phyloP scores from a whole-genome alignment of 1,284 basidiomycete species.

The Tilletia indica region DNA sequence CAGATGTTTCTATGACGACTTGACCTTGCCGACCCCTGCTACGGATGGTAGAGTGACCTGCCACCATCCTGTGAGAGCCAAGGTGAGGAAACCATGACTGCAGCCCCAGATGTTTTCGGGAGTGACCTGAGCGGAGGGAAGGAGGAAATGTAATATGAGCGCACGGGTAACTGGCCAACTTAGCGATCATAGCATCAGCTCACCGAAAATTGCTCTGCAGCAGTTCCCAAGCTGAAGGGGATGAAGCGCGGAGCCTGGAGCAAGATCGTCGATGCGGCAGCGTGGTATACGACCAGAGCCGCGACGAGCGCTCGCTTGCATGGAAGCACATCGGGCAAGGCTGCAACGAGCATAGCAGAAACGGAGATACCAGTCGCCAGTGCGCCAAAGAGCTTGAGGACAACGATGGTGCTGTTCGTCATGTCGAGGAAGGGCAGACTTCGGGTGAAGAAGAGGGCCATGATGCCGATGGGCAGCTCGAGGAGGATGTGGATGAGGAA shows the following conservation, averaged over 20 bases:
- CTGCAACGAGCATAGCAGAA: constrained; percentile 31
- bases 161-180: no score
- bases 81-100: constrained; percentile 33
- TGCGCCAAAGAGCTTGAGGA: constrained; percentile 63
- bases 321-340: constrained; percentile 69
- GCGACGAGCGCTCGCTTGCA: constrained; percentile 78
- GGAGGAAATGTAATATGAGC: neutral
- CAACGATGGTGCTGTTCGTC: constrained; percentile 72
- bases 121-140: constrained; percentile 25
- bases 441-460: constrained; percentile 68
- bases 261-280: constrained; percentile 69
- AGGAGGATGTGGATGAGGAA: constrained; percentile 75
- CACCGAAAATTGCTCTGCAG: constrained; percentile 61
- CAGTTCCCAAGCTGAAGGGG: constrained; percentile 67
- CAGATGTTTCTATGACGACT: neutral
- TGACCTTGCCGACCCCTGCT: neutral
- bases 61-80: constrained; percentile 43
- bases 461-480: constrained; percentile 71
- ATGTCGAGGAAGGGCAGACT: constrained; percentile 71
- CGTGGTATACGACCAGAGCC: constrained; percentile 73
- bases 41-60: constrained; percentile 45
- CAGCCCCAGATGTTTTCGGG: constrained; percentile 37
- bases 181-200: neutral
- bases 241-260: constrained; percentile 75
- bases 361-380: constrained; percentile 28